Conservation (phyloP, 768 basidiomycete species). For the Hericium erinaceus region DNA sequence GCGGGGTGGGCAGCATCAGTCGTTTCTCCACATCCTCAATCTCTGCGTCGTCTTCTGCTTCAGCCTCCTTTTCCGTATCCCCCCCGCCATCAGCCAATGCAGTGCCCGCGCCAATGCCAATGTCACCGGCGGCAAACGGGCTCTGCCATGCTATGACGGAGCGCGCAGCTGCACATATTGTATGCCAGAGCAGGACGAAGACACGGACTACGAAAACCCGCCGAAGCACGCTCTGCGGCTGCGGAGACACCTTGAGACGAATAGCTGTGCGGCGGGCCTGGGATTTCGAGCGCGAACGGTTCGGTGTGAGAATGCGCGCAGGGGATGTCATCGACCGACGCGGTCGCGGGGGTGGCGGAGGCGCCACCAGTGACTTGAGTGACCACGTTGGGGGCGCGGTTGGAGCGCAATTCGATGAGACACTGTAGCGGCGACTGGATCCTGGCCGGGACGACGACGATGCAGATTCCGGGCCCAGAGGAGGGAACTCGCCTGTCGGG, state of each 20-base stretch:
- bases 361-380: constrained; percentile 13
- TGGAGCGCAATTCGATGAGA: background rate
- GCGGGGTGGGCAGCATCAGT: background rate
- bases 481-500: constrained; percentile 30
- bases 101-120: background rate
- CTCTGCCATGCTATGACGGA: constrained; percentile 22
- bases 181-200: constrained; percentile 60
- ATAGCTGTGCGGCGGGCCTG: constrained; percentile 4
- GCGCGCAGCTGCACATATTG: constrained; percentile 53
- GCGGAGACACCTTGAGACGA: constrained; percentile 4
- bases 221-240: constrained; percentile 26
- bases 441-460: background rate
- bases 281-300: constrained; percentile 1
- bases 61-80: background rate
- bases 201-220: constrained; percentile 66
- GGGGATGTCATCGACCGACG: constrained; percentile 12
- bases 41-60: background rate
- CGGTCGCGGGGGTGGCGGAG: constrained; percentile 10
- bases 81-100: background rate
- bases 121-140: background rate
- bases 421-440: background rate
- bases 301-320: constrained; percentile 7
- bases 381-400: constrained; percentile 8
- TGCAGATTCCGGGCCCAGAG: constrained; percentile 9
- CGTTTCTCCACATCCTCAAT: background rate